These are phyloP conservation scores for Rhododendron mucronatum DNA, from an alignment of 148 eudicot species.

Conservation along the genomic window DNA sequence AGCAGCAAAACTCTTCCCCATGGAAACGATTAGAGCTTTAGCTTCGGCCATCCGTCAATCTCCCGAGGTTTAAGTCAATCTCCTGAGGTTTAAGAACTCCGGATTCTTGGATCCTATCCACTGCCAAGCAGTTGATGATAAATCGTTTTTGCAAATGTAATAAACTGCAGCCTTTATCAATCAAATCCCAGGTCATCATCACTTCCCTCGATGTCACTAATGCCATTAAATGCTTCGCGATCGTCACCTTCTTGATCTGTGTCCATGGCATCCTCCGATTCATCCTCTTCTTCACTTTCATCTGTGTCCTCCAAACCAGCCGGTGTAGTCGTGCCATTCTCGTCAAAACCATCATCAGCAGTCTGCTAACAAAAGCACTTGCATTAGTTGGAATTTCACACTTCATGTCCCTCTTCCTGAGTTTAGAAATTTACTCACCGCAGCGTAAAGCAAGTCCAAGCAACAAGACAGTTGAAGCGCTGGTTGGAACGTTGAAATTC, in stretches of 20 bases:
- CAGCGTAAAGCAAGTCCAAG: slow-evolving; percentile 62
- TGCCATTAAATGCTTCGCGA: slow-evolving; percentile 33
- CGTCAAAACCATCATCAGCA: slow-evolving; percentile 50
- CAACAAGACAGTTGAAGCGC: slow-evolving; percentile 59
- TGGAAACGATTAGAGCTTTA: background rate
- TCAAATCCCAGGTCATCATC: slow-evolving; percentile 28
- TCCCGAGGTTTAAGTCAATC: background rate
- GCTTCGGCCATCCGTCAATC: background rate
- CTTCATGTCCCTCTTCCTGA: background rate
- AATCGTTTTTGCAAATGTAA: background rate
- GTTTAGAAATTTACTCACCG: slow-evolving; percentile 44
- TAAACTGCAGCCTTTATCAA: background rate
- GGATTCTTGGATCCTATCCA: background rate
- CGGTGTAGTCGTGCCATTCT: slow-evolving; percentile 37
- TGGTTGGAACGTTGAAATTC: slow-evolving; percentile 59
- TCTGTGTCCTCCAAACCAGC: slow-evolving; percentile 62
- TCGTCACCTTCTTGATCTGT: slow-evolving; percentile 45
- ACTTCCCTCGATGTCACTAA: slow-evolving; percentile 56
- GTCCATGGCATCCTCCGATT: slow-evolving; percentile 69
- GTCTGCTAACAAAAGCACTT: slow-evolving; percentile 36
- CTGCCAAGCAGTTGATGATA: background rate
- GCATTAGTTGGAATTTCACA: background rate
- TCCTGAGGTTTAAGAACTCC: background rate
- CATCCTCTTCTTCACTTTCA: slow-evolving; percentile 50
- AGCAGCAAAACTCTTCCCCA: background rate